Conservation (phyloP, 805 yeast species). For the Nakazawaea holstii region DNA sequence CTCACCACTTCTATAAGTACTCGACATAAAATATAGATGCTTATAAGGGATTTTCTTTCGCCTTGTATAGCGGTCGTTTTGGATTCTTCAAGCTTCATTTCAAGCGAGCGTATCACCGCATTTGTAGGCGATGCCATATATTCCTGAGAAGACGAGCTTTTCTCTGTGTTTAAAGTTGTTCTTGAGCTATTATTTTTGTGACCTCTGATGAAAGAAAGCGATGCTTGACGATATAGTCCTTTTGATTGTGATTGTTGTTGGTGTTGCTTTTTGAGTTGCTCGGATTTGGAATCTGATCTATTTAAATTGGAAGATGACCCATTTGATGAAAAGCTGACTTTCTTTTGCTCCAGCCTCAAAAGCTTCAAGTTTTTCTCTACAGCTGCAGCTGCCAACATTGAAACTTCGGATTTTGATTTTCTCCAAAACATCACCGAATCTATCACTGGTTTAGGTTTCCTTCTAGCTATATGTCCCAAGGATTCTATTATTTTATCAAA, state of each 20-base stretch:
- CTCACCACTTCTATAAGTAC: conserved; percentile 89
- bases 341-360: conserved; percentile 16
- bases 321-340: conserved; percentile 7
- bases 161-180: conserved; percentile 26
- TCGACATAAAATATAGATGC: conserved; percentile 84
- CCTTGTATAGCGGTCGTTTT: conserved; percentile 73
- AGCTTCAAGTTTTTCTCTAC: conserved; percentile 33
- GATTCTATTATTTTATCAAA: conserved; percentile 85
- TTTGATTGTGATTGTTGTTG: conserved; percentile 1
- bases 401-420: conserved; percentile 84
- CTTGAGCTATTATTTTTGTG: conserved; percentile 50
- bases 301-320: background rate
- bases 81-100: conserved; percentile 31
- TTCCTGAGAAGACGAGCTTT: conserved; percentile 11
- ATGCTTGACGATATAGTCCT: conserved; percentile 5
- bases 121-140: background rate
- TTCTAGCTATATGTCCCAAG: conserved; percentile 83
- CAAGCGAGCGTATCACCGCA: conserved; percentile 11
- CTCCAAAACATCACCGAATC: conserved; percentile 99
- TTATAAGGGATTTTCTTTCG: conserved; percentile 79
- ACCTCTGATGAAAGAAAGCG: conserved; percentile 5
- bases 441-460: conserved; percentile 91
- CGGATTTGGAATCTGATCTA: background rate
- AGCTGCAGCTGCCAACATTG: conserved; percentile 54
- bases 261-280: background rate